Percentiles rank a stretch among this genome's conserved stretches.
These are phyloP conservation scores for Xylaria sp. DNA, from an alignment of 2,329 filamentous ascomycete species.

Conservation along the genomic window DNA sequence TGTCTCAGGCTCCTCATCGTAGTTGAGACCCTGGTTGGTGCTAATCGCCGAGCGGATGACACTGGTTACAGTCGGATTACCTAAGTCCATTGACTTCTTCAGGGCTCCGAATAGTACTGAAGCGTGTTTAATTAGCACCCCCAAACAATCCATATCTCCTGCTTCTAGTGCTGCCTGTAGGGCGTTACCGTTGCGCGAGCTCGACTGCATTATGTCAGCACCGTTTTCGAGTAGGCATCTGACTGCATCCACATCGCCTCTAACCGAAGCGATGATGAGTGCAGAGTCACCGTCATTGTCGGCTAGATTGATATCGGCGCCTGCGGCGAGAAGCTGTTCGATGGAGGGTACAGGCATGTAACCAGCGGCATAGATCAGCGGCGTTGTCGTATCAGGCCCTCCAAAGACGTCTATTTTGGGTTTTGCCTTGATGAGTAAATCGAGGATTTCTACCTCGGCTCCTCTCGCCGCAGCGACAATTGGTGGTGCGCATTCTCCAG, in stretches of 20 bases:
- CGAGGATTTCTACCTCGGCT: slow-evolving; percentile 52
- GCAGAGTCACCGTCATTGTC: slow-evolving; percentile 54
- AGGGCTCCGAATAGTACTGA: slow-evolving; percentile 49
- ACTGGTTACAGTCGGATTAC: slow-evolving; percentile 46
- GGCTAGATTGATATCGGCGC: slow-evolving; percentile 53
- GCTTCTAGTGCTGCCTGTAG: slow-evolving; percentile 47
- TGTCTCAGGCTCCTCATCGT: slow-evolving; percentile 44
- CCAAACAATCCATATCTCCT: slow-evolving; percentile 46
- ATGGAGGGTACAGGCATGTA: slow-evolving; percentile 51
- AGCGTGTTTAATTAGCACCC: slow-evolving; percentile 48
- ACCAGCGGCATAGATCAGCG: slow-evolving; percentile 53
- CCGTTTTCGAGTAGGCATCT: slow-evolving; percentile 52
- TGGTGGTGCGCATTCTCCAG: slow-evolving; percentile 50
- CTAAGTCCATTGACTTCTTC: slow-evolving; percentile 48
- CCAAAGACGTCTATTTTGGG: slow-evolving; percentile 53
- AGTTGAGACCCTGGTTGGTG: slow-evolving; percentile 47
- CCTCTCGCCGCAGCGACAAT: slow-evolving; percentile 53
- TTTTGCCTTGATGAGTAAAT: slow-evolving; percentile 51
- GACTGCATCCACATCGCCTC: slow-evolving; percentile 51
- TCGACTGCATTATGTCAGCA: slow-evolving; percentile 52
- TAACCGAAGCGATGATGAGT: slow-evolving; percentile 52
- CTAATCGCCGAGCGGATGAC: slow-evolving; percentile 47
- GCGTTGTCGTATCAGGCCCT: slow-evolving; percentile 50
- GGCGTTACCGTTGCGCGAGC: slow-evolving; percentile 47
- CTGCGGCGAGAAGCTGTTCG: slow-evolving; percentile 50